Evolutionary conservation across 2,329 filamentous ascomycete species (phyloP).

Genomic region (Calonectria naviculata): DNA sequence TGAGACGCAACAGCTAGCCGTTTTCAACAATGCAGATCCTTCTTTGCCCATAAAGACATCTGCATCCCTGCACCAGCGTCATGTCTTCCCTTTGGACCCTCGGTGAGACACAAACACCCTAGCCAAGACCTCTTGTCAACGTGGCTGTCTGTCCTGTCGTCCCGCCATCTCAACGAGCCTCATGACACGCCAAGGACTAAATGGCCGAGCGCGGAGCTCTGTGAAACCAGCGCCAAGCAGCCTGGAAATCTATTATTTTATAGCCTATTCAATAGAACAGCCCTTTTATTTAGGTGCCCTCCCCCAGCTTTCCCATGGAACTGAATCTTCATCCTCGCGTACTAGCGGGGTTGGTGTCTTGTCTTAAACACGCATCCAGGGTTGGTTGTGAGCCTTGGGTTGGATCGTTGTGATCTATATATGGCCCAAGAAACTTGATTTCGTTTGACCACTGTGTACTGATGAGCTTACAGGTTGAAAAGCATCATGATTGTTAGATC

Average conservation of each 20-base stretch:
- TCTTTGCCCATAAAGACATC: not conserved
- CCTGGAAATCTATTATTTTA: not conserved
- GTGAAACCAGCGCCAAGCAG: not conserved
- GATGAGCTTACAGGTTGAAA: not conserved
- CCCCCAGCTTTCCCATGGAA: not conserved
- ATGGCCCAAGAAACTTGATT: not conserved
- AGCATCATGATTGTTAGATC: conserved; percentile 28
- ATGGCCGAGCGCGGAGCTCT: not conserved
- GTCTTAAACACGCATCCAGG: not conserved
- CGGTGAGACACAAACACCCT: not conserved
- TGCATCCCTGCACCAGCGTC: not conserved
- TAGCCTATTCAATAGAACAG: not conserved
- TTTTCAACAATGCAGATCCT: conserved; percentile 8
- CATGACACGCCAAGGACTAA: not conserved
- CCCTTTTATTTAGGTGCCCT: not conserved
- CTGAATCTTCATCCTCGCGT: not conserved
- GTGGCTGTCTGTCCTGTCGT: not conserved
- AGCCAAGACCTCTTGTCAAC: not conserved
- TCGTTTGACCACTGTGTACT: too few relatives aligned
- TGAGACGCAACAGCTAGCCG: not conserved
- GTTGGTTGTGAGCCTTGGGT: not conserved
- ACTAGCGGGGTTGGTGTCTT: not conserved
- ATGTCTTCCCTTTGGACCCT: not conserved
- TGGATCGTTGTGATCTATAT: not conserved
- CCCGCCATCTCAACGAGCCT: not conserved